phyloP scores from a whole-genome alignment of 208 protist genomes.

The Strigomonas galati region DNA sequence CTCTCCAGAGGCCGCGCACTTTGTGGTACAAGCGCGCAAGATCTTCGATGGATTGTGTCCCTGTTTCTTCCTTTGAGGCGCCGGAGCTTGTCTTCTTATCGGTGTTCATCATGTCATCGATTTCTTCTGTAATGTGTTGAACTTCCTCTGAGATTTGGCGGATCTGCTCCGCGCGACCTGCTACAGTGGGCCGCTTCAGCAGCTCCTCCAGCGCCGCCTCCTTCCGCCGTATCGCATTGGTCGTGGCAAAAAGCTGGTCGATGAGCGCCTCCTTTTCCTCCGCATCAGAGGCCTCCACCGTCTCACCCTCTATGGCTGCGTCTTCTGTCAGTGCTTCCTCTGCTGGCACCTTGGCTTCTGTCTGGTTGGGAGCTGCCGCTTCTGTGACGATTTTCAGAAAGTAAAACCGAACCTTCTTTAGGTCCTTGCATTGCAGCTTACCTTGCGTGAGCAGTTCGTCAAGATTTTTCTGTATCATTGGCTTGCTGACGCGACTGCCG shows the following conservation, averaged over 20 bases:
- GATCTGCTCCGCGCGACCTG: neutral
- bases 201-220: constrained; percentile 13
- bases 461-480: constrained; percentile 63
- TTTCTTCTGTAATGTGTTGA: neutral
- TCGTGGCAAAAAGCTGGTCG: constrained; percentile 8
- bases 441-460: constrained; percentile 45
- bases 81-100: neutral
- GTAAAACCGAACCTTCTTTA: constrained; percentile 81
- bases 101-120: neutral
- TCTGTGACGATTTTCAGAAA: constrained; percentile 27
- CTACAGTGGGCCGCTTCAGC: neutral
- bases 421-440: constrained; percentile 68
- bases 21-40: constrained; percentile 40
- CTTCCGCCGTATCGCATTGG: neutral
- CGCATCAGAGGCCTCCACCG: neutral
- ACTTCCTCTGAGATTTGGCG: neutral
- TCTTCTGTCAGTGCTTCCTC: neutral
- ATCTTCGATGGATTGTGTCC: constrained; percentile 13
- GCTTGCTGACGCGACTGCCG: constrained; percentile 76
- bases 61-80: constrained; percentile 2
- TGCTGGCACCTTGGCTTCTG: neutral
- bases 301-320: neutral
- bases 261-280: constrained; percentile 11
- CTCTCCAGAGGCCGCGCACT: constrained; percentile 55
- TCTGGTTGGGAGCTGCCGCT: neutral